Percentiles rank a stretch among this genome's conserved stretches.
These are phyloP conservation scores for Pseudocercospora macadamiae DNA, from an alignment of 2,329 filamentous ascomycete species.

Conservation along the genomic window DNA sequence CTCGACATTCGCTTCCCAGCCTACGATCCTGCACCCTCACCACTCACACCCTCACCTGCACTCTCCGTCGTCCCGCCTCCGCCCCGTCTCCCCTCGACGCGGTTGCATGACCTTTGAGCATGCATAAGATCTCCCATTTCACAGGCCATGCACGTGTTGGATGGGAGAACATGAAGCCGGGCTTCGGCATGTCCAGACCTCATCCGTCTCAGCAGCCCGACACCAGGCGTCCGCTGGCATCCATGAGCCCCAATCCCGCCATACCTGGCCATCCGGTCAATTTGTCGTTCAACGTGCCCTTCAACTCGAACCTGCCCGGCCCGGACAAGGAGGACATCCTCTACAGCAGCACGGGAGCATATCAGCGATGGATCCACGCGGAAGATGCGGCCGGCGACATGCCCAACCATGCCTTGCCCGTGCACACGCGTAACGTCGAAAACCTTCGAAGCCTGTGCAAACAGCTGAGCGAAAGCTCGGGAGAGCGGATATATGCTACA, in stretches of 20 bases:
- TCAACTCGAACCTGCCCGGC: slow-evolving; percentile 87
- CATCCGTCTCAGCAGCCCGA: slow-evolving; percentile 41
- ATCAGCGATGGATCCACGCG: slow-evolving; percentile 91
- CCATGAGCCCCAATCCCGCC: slow-evolving; percentile 59
- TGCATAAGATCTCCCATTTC: slow-evolving; percentile 72
- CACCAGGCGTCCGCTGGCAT: slow-evolving; percentile 49
- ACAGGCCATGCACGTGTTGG: slow-evolving; percentile 68
- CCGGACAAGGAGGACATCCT: slow-evolving; percentile 94
- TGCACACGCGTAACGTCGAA: slow-evolving; percentile 84
- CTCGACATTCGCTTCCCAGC: not conserved
- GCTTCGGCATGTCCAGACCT: slow-evolving; percentile 65
- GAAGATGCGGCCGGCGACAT: slow-evolving; percentile 82
- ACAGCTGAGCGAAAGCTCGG: slow-evolving; percentile 70
- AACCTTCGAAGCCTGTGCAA: slow-evolving; percentile 78
- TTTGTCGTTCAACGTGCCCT: slow-evolving; percentile 96
- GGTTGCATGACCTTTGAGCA: slow-evolving; percentile 39
- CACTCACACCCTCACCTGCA: slow-evolving; percentile 16
- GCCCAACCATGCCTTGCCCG: slow-evolving; percentile 85
- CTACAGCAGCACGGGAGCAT: slow-evolving; percentile 84
- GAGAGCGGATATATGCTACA: slow-evolving; percentile 73
- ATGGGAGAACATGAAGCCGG: slow-evolving; percentile 66
- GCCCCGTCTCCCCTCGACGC: slow-evolving; percentile 13
- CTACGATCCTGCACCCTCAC: not conserved
- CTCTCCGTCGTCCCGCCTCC: slow-evolving; percentile 17
- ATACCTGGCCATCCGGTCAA: slow-evolving; percentile 78